These are phyloP conservation scores for Epichloe glyceriae DNA, from an alignment of 2,329 filamentous ascomycete genomes.

Conservation along the genomic window DNA sequence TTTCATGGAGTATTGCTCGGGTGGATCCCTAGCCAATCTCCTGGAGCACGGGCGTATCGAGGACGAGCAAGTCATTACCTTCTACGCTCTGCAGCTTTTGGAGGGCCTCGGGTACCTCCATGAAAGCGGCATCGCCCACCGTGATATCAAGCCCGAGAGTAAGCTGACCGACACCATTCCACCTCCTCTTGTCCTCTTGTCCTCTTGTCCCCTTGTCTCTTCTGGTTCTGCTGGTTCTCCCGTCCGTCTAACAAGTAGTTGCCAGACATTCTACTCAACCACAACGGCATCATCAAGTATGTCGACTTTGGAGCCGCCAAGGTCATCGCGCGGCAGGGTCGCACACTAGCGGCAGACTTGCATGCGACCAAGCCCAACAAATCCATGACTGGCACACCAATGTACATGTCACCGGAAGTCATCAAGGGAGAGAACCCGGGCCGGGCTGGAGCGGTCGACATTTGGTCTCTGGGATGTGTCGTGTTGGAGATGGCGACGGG, in stretches of 20 bases:
- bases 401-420: slow-evolving; percentile 99
- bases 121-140: slow-evolving; percentile 81
- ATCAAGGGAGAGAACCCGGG: slow-evolving; percentile 80
- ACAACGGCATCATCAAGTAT: slow-evolving; percentile 97
- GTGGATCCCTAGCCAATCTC: slow-evolving; percentile 77
- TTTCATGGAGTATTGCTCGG: slow-evolving; percentile 99
- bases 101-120: slow-evolving; percentile 92
- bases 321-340: slow-evolving; percentile 86
- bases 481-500: slow-evolving; percentile 97
- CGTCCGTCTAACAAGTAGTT: slow-evolving; percentile 6
- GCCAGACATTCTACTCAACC: slow-evolving; percentile 82
- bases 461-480: slow-evolving; percentile 95
- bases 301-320: slow-evolving; percentile 98
- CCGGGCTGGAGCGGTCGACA: slow-evolving; percentile 76
- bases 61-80: slow-evolving; percentile 94
- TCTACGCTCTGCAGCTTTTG: slow-evolving; percentile 85
- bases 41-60: slow-evolving; percentile 94
- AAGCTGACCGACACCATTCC: slow-evolving; percentile 25
- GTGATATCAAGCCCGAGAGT: slow-evolving; percentile 97
- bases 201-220: neutral
- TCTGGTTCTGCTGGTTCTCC: neutral
- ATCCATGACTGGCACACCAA: slow-evolving; percentile 94
- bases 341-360: slow-evolving; percentile 58
- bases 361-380: slow-evolving; percentile 57
- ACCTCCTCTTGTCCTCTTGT: neutral